Evolutionary conservation across 2,329 filamentous ascomycete genomes (phyloP).

Genomic region (Mariannaea sp.): DNA sequence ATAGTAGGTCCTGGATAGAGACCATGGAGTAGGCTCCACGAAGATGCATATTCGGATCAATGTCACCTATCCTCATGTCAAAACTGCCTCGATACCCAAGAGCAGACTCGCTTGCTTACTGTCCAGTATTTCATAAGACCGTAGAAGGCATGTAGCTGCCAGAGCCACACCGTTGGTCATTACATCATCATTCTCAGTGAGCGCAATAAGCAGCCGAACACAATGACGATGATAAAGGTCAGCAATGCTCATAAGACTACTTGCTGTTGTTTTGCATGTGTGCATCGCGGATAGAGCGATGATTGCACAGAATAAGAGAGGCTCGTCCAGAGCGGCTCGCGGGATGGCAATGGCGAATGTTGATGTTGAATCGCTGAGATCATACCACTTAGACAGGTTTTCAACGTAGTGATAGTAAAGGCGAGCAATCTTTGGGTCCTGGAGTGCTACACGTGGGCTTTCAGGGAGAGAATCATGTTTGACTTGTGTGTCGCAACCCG

Average conservation of each 20-base stretch:
- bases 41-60: constrained; percentile 51
- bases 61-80: constrained; percentile 39
- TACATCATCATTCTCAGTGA: constrained; percentile 40
- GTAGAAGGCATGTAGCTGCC: constrained; percentile 52
- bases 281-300: constrained; percentile 53
- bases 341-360: constrained; percentile 46
- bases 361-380: constrained; percentile 47
- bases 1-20: constrained; percentile 34
- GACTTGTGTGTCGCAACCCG: constrained; percentile 2
- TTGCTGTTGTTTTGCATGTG: constrained; percentile 40
- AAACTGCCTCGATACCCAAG: neutral
- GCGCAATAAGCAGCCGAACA: constrained; percentile 44
- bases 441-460: constrained; percentile 38
- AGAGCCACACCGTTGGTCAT: constrained; percentile 47
- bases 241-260: constrained; percentile 36
- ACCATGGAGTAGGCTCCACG: constrained; percentile 53
- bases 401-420: constrained; percentile 49
- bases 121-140: constrained; percentile 55
- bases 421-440: constrained; percentile 39
- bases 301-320: constrained; percentile 50
- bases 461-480: constrained; percentile 15
- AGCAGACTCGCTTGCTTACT: constrained; percentile 35
- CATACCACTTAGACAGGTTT: constrained; percentile 51
- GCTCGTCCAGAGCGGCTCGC: constrained; percentile 43
- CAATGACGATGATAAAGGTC: constrained; percentile 49